Base-by-base conservation (phyloP, 2,329 filamentous ascomycete species). In the Stachybotrys chartarum region DNA sequence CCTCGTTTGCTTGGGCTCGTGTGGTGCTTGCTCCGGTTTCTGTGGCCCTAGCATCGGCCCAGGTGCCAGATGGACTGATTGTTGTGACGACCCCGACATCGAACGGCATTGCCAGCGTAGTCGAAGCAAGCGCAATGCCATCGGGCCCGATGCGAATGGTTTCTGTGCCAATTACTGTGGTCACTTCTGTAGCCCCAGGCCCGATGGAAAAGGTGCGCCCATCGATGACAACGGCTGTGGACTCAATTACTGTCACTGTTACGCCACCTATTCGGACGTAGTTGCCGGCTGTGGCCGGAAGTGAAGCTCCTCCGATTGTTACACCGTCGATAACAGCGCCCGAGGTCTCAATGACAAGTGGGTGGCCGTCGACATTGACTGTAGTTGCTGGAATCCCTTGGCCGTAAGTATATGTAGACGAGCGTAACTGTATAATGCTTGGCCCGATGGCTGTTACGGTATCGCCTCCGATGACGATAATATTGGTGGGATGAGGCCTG, bases 311-410 rank as follows among this genome's bases (percentile, higher is more conserved):
- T 30, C n/a, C 47, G 12, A 50, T 50, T 24, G 24, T 24, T 24
- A 24, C 24, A 2, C 24, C 24, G 5, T 35, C 18, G 30, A 51
- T 6, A 12, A 76, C 68, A 7, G 84, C 68, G n/a, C 80, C 82
- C 3, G 63, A 64, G 0, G 80, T 74, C 1, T 75, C 78, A 47
- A 83, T 75, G 0, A 74, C 80, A 31, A 85, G 67, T 0, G 73
- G 79, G 63, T 83, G 72, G 1, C 77, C 76, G 56, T 75, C 74
- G 30, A 86, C 63, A 2, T 76, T 68, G 14, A 70, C 68, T 0
- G 72, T 72, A 0, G 66, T 64, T 1, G 62, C 64, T 4, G 70
- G 58, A 4, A 67, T 64, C 31, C 60, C 63, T 0, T 68, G 63
- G 1, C 74, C 74, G 58, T 81, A 81, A 1, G 74, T 78, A 52